Conservation (phyloP, 345 rosid genomes). For the Aethionema arabicum region DNA sequence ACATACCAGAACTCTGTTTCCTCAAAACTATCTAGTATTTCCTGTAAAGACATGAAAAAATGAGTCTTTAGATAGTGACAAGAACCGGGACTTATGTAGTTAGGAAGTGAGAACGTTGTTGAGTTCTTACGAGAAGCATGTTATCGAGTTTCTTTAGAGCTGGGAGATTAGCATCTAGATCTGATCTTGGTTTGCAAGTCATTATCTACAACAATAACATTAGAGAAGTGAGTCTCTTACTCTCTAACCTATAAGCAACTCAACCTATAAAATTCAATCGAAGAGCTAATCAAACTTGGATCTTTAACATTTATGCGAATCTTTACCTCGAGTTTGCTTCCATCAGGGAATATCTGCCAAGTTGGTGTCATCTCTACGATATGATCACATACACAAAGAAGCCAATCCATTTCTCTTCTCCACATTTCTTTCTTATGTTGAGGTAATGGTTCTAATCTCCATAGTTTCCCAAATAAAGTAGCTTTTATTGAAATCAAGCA, state of each 20-base stretch:
- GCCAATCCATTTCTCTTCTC: slow-evolving; percentile 97
- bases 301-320: too few species aligned
- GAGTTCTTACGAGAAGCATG: slow-evolving; percentile 83
- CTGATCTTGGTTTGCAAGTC: slow-evolving; percentile 92
- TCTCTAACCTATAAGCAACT: not conserved
- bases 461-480: slow-evolving; percentile 88
- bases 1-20: slow-evolving; percentile 90
- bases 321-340: slow-evolving; percentile 88
- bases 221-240: too few species aligned
- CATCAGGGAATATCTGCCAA: slow-evolving; percentile 97
- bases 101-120: too few species aligned
- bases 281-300: not conserved
- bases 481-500: slow-evolving; percentile 38
- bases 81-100: not conserved
- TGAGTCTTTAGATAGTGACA: slow-evolving; percentile 2
- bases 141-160: slow-evolving; percentile 91
- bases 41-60: slow-evolving; percentile 49
- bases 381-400: slow-evolving; percentile 88
- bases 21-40: slow-evolving; percentile 79
- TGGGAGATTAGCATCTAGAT: slow-evolving; percentile 86
- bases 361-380: slow-evolving; percentile 91
- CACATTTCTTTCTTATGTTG: slow-evolving; percentile 90
- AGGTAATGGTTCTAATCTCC: slow-evolving; percentile 90
- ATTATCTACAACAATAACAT: slow-evolving; percentile 59
- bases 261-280: not conserved